Evolutionary conservation across 805 yeast genomes (phyloP).

Genomic region (Lipomyces kockii): DNA sequence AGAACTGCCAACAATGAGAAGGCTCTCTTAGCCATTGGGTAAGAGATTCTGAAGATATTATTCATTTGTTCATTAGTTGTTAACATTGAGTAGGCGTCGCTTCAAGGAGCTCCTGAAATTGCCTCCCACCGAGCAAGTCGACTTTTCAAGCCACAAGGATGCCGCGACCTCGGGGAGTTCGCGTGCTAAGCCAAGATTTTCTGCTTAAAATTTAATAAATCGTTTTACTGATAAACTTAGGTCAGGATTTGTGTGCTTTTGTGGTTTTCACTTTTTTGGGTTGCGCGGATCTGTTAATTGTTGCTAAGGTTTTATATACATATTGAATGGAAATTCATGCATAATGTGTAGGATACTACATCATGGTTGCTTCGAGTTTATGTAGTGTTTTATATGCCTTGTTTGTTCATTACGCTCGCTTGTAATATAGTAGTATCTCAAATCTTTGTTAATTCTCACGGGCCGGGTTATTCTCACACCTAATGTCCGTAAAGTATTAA

Average conservation of each 20-base stretch:
- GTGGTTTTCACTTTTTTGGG: not conserved
- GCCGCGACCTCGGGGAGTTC: conserved; percentile 36
- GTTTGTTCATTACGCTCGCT: not conserved
- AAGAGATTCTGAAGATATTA: not conserved
- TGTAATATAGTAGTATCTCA: conserved; percentile 1
- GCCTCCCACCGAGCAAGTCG: conserved; percentile 73
- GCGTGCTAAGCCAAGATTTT: conserved; percentile 34
- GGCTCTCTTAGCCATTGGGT: conserved; percentile 59
- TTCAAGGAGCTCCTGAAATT: conserved; percentile 85
- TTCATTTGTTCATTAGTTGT: not conserved
- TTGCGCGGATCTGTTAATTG: not conserved
- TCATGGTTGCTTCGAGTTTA: not conserved
- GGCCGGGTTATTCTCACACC: not conserved
- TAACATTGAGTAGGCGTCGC: conserved; percentile 55
- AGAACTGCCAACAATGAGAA: conserved; percentile 67
- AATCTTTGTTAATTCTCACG: not conserved
- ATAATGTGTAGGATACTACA: not conserved
- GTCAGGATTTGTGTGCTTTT: not conserved
- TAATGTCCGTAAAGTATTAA: not conserved
- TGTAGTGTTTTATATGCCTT: not conserved
- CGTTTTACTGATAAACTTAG: not conserved
- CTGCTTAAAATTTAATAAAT: conserved; percentile 8
- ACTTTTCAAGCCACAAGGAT: conserved; percentile 56
- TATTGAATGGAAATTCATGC: not conserved
- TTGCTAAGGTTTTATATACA: not conserved